Evolutionary conservation across 2,329 filamentous ascomycete species (phyloP).

Genomic region (Fonsecaea erecta): DNA sequence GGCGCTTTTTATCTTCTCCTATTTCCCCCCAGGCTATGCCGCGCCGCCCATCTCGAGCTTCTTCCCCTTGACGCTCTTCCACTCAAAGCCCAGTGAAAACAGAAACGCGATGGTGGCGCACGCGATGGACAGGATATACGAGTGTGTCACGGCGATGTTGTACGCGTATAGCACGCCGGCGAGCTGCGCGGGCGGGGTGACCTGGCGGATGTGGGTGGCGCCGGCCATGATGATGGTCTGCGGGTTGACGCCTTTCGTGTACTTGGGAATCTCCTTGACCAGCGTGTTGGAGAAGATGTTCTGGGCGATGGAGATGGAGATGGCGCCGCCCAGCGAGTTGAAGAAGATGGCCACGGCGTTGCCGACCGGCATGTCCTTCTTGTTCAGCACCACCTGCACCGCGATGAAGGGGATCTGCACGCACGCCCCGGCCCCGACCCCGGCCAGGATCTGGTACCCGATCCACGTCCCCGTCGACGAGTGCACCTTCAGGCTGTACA

Average conservation of each 20-base stretch:
- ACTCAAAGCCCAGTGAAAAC: slow-evolving; percentile 37
- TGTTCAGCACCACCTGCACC: slow-evolving; percentile 39
- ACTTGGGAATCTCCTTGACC: slow-evolving; percentile 55
- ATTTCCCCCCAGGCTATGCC: slow-evolving; percentile 10
- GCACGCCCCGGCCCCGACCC: slow-evolving; percentile 39
- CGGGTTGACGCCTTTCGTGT: slow-evolving; percentile 47
- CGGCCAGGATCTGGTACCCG: slow-evolving; percentile 42
- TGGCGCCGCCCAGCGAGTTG: slow-evolving; percentile 67
- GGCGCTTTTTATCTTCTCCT: neutral
- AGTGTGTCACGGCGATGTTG: slow-evolving; percentile 36
- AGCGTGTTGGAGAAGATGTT: slow-evolving; percentile 71
- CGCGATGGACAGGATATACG: slow-evolving; percentile 36
- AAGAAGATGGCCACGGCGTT: slow-evolving; percentile 59
- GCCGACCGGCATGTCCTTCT: slow-evolving; percentile 40
- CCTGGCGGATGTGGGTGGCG: slow-evolving; percentile 49
- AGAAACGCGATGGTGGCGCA: slow-evolving; percentile 34
- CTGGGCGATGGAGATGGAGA: slow-evolving; percentile 69
- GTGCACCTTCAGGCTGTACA: slow-evolving; percentile 39
- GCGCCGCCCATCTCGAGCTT: slow-evolving; percentile 35
- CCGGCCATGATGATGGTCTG: slow-evolving; percentile 47
- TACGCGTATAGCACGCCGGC: slow-evolving; percentile 45
- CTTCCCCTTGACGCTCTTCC: slow-evolving; percentile 39
- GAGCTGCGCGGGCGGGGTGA: slow-evolving; percentile 45
- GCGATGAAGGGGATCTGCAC: slow-evolving; percentile 43
- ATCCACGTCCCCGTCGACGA: slow-evolving; percentile 40